Conservation (phyloP, 2,329 filamentous ascomycete genomes). For the Aspergillus niger region DNA sequence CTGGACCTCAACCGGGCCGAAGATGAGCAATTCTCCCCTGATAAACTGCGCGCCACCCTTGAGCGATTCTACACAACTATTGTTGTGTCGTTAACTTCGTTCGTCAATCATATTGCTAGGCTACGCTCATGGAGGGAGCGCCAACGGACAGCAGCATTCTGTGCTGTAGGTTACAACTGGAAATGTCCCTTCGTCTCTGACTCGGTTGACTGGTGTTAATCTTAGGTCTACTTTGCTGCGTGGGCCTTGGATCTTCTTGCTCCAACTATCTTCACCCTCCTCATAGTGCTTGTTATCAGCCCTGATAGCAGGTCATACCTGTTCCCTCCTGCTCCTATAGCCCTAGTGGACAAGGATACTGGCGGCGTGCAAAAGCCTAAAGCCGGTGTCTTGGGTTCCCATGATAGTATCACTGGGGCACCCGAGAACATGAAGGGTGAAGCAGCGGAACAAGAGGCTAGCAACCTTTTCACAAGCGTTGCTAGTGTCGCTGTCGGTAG, state of each 20-base stretch:
- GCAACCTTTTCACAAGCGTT: constrained; percentile 75
- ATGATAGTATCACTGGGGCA: constrained; percentile 76
- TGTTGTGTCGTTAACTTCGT: constrained; percentile 64
- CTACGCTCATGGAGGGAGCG: constrained; percentile 78
- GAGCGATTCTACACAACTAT: constrained; percentile 83
- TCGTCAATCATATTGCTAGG: constrained; percentile 73
- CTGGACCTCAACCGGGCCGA: constrained; percentile 80
- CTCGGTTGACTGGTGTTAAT: not conserved
- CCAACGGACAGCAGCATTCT: constrained; percentile 68
- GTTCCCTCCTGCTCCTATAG: constrained; percentile 76
- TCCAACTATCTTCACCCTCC: constrained; percentile 59
- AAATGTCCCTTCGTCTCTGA: not conserved
- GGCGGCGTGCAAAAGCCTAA: constrained; percentile 77
- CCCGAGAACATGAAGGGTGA: constrained; percentile 82
- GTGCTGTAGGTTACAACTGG: constrained; percentile 43
- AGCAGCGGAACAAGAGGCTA: constrained; percentile 79
- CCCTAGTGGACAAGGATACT: constrained; percentile 68
- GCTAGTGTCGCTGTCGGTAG: constrained; percentile 75
- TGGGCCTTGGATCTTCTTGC: constrained; percentile 74
- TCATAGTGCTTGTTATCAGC: constrained; percentile 68
- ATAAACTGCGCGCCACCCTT: constrained; percentile 75
- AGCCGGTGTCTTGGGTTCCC: constrained; percentile 72
- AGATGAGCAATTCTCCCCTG: constrained; percentile 81
- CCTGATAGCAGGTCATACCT: constrained; percentile 63
- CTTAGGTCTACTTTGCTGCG: constrained; percentile 59